These are phyloP conservation scores for Madurella mycetomatis DNA, from an alignment of 2,329 filamentous ascomycete species.

Conservation along the genomic window DNA sequence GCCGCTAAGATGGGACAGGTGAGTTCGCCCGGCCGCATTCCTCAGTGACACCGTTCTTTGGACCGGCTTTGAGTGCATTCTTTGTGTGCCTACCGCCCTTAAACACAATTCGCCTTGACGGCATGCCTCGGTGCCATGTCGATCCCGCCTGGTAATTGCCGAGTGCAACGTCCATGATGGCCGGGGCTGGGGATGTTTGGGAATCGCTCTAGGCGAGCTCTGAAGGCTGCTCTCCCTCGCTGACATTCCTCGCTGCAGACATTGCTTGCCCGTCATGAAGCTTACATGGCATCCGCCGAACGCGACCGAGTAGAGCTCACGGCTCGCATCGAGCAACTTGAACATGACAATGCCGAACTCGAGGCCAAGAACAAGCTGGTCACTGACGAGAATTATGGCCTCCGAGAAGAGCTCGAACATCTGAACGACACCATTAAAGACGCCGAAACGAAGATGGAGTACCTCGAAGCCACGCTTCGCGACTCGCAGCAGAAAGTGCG, in stretches of 20 bases:
- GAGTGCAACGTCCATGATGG: slow-evolving; percentile 10
- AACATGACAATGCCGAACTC: slow-evolving; percentile 67
- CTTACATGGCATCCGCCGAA: slow-evolving; percentile 89
- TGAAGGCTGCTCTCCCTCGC: slow-evolving; percentile 40
- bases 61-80: background rate
- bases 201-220: slow-evolving; percentile 7
- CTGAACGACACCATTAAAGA: slow-evolving; percentile 75
- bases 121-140: background rate
- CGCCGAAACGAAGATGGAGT: slow-evolving; percentile 74
- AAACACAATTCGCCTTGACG: too few species aligned
- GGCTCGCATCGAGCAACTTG: slow-evolving; percentile 68
- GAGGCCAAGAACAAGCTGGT: slow-evolving; percentile 73
- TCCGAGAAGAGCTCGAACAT: slow-evolving; percentile 79
- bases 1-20: slow-evolving; percentile 91
- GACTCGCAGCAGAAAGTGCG: slow-evolving; percentile 74
- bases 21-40: slow-evolving; percentile 39
- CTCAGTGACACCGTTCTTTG: slow-evolving; percentile 13
- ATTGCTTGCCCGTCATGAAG: slow-evolving; percentile 84
- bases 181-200: background rate
- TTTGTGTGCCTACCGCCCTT: slow-evolving; percentile 1
- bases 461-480: slow-evolving; percentile 70
- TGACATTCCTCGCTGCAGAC: slow-evolving; percentile 78
- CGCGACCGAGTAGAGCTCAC: slow-evolving; percentile 72
- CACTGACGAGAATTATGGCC: slow-evolving; percentile 74
- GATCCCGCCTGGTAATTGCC: background rate